These are phyloP conservation scores for Aureobasidium uvarum DNA, from an alignment of 2,329 filamentous ascomycete genomes.

Conservation along the genomic window DNA sequence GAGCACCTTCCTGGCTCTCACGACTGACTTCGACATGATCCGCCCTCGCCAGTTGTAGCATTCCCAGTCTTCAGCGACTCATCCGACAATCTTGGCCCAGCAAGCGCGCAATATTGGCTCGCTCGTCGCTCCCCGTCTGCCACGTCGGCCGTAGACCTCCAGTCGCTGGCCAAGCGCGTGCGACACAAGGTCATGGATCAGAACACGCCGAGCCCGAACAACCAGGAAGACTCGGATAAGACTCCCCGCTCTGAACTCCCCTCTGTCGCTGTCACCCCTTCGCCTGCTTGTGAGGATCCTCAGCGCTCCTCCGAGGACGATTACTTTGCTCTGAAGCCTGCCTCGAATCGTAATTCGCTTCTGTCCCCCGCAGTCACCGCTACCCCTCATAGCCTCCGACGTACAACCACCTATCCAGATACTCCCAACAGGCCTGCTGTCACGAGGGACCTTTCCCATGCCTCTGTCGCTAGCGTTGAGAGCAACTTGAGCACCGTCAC, in stretches of 20 bases:
- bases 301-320: constrained; percentile 30
- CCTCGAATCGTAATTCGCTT: neutral
- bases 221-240: constrained; percentile 36
- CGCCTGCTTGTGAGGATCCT: constrained; percentile 17
- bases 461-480: constrained; percentile 45
- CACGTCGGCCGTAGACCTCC: constrained; percentile 2
- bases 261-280: constrained; percentile 33
- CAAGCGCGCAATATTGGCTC: constrained; percentile 23
- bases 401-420: constrained; percentile 22
- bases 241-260: constrained; percentile 45
- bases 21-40: constrained; percentile 26
- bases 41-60: constrained; percentile 21
- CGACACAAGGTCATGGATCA: constrained; percentile 24
- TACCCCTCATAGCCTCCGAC: neutral
- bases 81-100: neutral
- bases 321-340: constrained; percentile 31
- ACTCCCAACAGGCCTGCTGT: constrained; percentile 37
- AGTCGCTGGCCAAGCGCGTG: constrained; percentile 24
- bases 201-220: constrained; percentile 1
- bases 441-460: constrained; percentile 44
- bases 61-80: constrained; percentile 10
- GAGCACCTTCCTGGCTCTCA: constrained; percentile 22
- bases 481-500: constrained; percentile 42
- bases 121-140: constrained; percentile 1
- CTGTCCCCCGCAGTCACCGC: neutral